Conservation (phyloP, 192 early-diverging fungal species). For the Coemansia sp. region DNA sequence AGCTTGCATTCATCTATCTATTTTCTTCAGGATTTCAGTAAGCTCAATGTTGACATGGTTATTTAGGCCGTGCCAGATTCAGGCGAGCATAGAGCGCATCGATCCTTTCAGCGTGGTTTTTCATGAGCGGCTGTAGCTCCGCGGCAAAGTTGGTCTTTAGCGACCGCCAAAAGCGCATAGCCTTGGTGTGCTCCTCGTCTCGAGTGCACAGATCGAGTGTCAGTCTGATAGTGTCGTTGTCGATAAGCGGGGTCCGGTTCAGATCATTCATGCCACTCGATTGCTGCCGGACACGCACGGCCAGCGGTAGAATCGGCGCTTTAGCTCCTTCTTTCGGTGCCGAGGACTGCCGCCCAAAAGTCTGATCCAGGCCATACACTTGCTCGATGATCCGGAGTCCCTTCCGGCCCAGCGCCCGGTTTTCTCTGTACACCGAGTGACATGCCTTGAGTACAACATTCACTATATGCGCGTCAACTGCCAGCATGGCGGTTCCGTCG, state of each 20-base stretch:
- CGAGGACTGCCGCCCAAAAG: background rate
- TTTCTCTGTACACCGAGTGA: conserved; percentile 25
- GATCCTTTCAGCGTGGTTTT: conserved; percentile 2
- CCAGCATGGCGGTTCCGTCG: conserved; percentile 17
- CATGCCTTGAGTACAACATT: conserved; percentile 41
- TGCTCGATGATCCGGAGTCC: conserved; percentile 31
- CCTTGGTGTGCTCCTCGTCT: conserved; percentile 36
- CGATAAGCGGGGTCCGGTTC: conserved; percentile 3
- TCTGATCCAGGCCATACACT: conserved; percentile 32
- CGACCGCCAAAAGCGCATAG: conserved; percentile 47
- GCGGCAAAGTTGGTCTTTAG: conserved; percentile 25
- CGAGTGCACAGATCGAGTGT: conserved; percentile 34
- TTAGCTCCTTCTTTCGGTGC: background rate
- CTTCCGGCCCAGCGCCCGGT: conserved; percentile 37
- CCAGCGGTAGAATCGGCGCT: conserved; percentile 9
- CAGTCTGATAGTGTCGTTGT: conserved; percentile 29
- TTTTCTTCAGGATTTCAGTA: background rate
- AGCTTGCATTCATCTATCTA: too few relatives aligned
- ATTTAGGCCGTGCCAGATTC: background rate
- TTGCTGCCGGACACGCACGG: conserved; percentile 10
- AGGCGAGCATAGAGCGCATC: conserved; percentile 7
- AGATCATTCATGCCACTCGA: background rate
- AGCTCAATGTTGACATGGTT: background rate
- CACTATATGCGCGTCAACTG: conserved; percentile 28
- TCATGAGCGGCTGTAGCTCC: conserved; percentile 8